These are phyloP conservation scores for Infundibulicybe gibba DNA, from an alignment of 768 basidiomycete genomes.

Conservation along the genomic window DNA sequence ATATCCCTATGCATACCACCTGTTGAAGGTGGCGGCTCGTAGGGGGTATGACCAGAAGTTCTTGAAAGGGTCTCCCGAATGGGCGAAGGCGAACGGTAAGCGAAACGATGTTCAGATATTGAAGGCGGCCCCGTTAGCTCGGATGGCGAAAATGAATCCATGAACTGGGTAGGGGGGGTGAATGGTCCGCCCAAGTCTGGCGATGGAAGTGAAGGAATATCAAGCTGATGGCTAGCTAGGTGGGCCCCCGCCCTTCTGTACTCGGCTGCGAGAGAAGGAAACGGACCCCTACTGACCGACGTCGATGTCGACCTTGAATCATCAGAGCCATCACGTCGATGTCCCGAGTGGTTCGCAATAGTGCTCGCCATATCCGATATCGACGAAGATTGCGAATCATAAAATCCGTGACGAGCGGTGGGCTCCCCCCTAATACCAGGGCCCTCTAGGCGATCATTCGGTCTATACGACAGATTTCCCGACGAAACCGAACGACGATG, in stretches of 20 bases:
- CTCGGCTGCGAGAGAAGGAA: neutral
- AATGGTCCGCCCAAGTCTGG: conserved; percentile 20
- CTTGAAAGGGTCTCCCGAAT: too few relatives aligned
- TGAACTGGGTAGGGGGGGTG: neutral
- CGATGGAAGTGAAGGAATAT: conserved; percentile 17
- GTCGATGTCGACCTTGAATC: neutral
- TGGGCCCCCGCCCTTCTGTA: neutral
- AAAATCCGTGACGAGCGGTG: neutral
- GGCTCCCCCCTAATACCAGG: neutral
- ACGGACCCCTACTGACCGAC: neutral
- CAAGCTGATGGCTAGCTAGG: conserved; percentile 4
- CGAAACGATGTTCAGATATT: neutral
- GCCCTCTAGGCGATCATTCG: neutral
- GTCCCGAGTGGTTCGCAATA: neutral
- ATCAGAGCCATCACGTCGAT: neutral
- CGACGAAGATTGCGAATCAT: conserved; percentile 2
- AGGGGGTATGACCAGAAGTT: too few relatives aligned
- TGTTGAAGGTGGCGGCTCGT: conserved; percentile 1
- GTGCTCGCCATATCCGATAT: neutral
- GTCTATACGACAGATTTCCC: neutral
- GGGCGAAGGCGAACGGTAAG: too few relatives aligned
- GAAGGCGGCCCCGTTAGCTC: neutral
- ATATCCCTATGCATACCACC: conserved; percentile 14
- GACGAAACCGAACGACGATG: too few relatives aligned
- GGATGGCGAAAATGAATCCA: neutral